Evolutionary conservation across 2,329 filamentous ascomycete genomes (phyloP), one percentile per base, ranked within the genome.

Genomic region (Phaeosphaeriaceae sp.): DNA sequence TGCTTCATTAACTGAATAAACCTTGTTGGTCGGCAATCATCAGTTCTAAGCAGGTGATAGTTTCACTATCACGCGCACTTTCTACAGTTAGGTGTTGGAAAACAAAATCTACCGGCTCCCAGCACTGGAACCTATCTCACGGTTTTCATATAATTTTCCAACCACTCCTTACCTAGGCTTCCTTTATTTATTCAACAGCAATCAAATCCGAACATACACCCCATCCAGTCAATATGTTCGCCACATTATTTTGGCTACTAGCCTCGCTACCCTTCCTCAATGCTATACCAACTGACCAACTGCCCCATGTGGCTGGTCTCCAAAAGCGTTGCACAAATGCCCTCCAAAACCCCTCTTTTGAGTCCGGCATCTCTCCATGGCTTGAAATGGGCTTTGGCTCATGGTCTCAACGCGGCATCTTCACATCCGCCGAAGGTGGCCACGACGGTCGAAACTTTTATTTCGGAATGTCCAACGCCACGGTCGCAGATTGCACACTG

Each of bases 281-380:
- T 20, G 35, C 43, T 46, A 30, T 42, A 12, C 44, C 40, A 16
- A 23, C 15, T 11, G 26, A 48, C 33, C 21, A 23, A 9, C 26
- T 33, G 15, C 18, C 33, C 34, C 33, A 35, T 37, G n/a, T n/a
- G n/a, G n/a, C n/a, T n/a, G n/a, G n/a, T n/a, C n/a, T 35, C 47
- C 13, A 45, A 6, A 50, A 52, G 35, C 49, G 38, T 42, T 54
- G 54, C 38, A 42, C 45, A 7, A 62, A 65, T 43, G 33, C 33
- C 28, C 23, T 63, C 34, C 28, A 13, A 16, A 65, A 65, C 39
- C 60, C 60, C 0, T 58, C 58, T 15, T 65, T 65, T 45, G 58
- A 61, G 38, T 32, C 53, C 30, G 18, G 15, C 28, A 6, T 42
- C 16, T 17, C 34, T 3, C 52, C 61, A 6, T 65, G 61, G 61